These are phyloP conservation scores for Phytophthora melonis DNA, from an alignment of 352 stramenopile genomes.

Conservation along the genomic window DNA sequence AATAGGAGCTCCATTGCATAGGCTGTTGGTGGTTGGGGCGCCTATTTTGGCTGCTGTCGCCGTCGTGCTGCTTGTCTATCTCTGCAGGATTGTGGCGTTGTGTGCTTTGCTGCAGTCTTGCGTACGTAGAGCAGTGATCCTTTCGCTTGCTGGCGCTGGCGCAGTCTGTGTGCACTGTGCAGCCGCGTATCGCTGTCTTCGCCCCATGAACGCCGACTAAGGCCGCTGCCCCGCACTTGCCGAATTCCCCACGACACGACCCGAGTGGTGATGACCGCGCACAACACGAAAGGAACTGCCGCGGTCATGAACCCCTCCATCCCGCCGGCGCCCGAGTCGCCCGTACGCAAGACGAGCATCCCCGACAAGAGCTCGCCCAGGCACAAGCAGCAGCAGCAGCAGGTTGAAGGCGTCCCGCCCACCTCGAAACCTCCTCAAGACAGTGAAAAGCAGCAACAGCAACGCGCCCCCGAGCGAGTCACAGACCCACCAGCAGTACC, in stretches of 20 bases:
- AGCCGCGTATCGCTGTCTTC: conserved; percentile 16
- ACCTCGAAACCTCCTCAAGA: conserved; percentile 13
- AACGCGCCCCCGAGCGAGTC: conserved; percentile 32
- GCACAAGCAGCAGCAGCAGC: conserved; percentile 33
- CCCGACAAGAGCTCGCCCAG: conserved; percentile 32
- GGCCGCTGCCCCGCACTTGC: conserved; percentile 4
- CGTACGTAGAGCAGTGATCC: conserved; percentile 31
- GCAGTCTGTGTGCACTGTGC: neutral
- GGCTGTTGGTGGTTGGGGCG: conserved; percentile 14
- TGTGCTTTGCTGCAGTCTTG: conserved; percentile 23
- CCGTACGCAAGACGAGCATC: conserved; percentile 22
- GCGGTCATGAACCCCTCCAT: conserved; percentile 38
- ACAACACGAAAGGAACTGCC: conserved; percentile 33
- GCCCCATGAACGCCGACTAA: conserved; percentile 25
- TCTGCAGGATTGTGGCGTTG: conserved; percentile 21
- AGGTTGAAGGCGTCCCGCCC: conserved; percentile 14
- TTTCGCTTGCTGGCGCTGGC: conserved; percentile 25
- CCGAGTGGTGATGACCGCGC: conserved; percentile 37
- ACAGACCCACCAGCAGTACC: conserved; percentile 1
- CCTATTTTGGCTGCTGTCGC: conserved; percentile 27
- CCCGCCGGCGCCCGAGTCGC: conserved; percentile 24
- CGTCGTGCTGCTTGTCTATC: conserved; percentile 24
- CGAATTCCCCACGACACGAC: neutral
- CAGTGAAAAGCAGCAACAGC: conserved; percentile 26
- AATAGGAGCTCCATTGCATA: conserved; percentile 23